Conservation (phyloP, 2,329 filamentous ascomycete genomes). For the Cordyceps javanica region DNA sequence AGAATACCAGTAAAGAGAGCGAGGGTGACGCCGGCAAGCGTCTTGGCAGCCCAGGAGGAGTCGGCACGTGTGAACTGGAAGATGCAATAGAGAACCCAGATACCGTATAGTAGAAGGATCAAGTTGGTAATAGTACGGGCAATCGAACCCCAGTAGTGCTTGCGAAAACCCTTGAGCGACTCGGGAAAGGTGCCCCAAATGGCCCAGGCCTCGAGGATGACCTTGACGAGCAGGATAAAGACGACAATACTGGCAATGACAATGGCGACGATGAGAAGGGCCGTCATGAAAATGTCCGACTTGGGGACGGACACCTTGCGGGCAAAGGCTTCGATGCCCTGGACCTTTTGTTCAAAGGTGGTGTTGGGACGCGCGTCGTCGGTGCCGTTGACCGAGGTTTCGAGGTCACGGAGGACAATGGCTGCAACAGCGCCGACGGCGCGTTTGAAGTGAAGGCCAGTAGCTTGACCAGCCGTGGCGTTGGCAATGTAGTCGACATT, state of each 20-base stretch:
- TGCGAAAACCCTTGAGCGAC: slow-evolving; percentile 74
- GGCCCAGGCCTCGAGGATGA: slow-evolving; percentile 85
- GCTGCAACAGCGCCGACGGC: slow-evolving; percentile 38
- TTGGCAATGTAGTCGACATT: slow-evolving; percentile 71
- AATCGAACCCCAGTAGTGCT: slow-evolving; percentile 93
- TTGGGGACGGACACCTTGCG: slow-evolving; percentile 79
- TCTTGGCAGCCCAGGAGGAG: slow-evolving; percentile 78
- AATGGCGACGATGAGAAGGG: slow-evolving; percentile 82
- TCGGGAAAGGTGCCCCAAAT: slow-evolving; percentile 83
- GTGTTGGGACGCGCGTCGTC: slow-evolving; percentile 21
- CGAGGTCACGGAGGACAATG: slow-evolving; percentile 48
- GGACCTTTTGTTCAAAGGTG: slow-evolving; percentile 47
- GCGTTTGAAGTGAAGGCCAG: slow-evolving; percentile 47
- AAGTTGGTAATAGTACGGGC: slow-evolving; percentile 83
- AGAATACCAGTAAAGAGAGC: slow-evolving; percentile 73
- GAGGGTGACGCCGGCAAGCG: slow-evolving; percentile 76
- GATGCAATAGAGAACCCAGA: slow-evolving; percentile 93
- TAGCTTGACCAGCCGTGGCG: slow-evolving; percentile 57
- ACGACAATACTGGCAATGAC: slow-evolving; percentile 78
- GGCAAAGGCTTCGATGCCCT: slow-evolving; percentile 76
- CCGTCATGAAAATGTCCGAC: slow-evolving; percentile 93
- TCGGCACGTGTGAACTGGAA: slow-evolving; percentile 93
- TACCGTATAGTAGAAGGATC: slow-evolving; percentile 84
- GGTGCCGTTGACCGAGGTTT: slow-evolving; percentile 38
- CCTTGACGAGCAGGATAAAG: slow-evolving; percentile 81